Evolutionary conservation across 208 protist species (phyloP).

Genomic region (Trypanosoma theileri): DNA sequence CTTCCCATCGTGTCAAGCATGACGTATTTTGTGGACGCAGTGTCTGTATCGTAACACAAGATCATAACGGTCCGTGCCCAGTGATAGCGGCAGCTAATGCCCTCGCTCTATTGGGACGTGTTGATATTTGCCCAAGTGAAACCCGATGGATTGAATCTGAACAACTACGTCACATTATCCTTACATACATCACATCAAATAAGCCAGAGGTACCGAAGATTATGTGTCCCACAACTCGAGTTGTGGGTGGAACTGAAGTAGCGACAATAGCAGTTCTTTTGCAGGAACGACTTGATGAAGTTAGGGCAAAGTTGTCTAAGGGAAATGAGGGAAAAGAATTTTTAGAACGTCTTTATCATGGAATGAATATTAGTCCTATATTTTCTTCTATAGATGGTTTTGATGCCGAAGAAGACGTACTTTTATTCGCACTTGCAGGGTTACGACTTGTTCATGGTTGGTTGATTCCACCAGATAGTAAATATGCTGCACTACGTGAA

Average conservation of each 20-base stretch:
- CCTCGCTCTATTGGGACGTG: conserved; percentile 23
- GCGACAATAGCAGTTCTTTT: conserved; percentile 23
- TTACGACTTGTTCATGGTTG: conserved; percentile 52
- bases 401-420: conserved; percentile 35
- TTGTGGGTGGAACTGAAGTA: conserved; percentile 20
- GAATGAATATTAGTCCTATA: conserved; percentile 50
- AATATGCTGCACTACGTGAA: conserved; percentile 31
- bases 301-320: conserved; percentile 6
- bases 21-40: conserved; percentile 26
- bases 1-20: conserved; percentile 36
- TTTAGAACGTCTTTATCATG: conserved; percentile 35
- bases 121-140: conserved; percentile 22
- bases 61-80: conserved; percentile 43
- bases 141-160: conserved; percentile 16
- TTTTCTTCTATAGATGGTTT: conserved; percentile 44
- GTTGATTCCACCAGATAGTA: conserved; percentile 29
- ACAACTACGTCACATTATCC: conserved; percentile 20
- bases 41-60: conserved; percentile 40
- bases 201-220: conserved; percentile 11
- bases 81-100: conserved; percentile 48
- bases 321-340: conserved; percentile 13
- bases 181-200: conserved; percentile 16
- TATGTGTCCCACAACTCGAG: conserved; percentile 16
- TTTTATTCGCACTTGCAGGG: conserved; percentile 43
- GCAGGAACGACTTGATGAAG: conserved; percentile 9